Percentiles rank a stretch among this genome's conserved stretches.
phyloP scores from a whole-genome alignment of 1,139 yeast genomes.

The Kodamaea ohmeri region DNA sequence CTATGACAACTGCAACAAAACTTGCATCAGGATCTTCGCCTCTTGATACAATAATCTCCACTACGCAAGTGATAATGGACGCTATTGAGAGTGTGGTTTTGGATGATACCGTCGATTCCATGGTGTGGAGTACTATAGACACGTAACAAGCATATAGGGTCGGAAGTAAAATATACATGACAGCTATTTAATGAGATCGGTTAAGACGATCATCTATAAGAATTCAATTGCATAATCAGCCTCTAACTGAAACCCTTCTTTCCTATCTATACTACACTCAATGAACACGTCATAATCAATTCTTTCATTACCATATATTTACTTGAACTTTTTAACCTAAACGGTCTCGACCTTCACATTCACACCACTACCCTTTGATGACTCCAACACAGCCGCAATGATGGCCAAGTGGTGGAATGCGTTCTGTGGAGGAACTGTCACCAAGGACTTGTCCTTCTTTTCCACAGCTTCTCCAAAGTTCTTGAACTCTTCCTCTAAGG shows the following conservation, averaged over 20 bases:
- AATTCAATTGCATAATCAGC: too few relatives aligned
- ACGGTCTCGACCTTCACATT: constrained; percentile 47
- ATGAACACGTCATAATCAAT: too few relatives aligned
- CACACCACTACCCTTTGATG: constrained; percentile 60
- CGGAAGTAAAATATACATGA: too few relatives aligned
- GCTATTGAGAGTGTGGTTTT: constrained; percentile 1
- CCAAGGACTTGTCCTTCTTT: constrained; percentile 57
- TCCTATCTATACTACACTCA: too few relatives aligned
- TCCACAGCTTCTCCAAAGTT: constrained; percentile 71
- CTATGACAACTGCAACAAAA: not conserved
- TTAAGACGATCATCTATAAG: too few relatives aligned
- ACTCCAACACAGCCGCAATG: constrained; percentile 77
- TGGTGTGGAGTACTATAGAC: not conserved
- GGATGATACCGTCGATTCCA: not conserved
- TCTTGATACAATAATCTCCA: not conserved
- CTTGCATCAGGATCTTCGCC: too few relatives aligned
- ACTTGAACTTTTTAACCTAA: constrained; percentile 1
- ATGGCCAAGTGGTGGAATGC: constrained; percentile 93
- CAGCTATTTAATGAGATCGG: too few relatives aligned
- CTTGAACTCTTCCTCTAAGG: constrained; percentile 59
- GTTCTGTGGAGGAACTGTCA: constrained; percentile 62
- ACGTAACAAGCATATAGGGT: too few relatives aligned
- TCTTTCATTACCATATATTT: too few relatives aligned
- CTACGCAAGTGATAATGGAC: not conserved
- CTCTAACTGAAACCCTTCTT: too few relatives aligned